phyloP scores from a whole-genome alignment of 805 yeast species.

The Kodamaea fukazawae region DNA sequence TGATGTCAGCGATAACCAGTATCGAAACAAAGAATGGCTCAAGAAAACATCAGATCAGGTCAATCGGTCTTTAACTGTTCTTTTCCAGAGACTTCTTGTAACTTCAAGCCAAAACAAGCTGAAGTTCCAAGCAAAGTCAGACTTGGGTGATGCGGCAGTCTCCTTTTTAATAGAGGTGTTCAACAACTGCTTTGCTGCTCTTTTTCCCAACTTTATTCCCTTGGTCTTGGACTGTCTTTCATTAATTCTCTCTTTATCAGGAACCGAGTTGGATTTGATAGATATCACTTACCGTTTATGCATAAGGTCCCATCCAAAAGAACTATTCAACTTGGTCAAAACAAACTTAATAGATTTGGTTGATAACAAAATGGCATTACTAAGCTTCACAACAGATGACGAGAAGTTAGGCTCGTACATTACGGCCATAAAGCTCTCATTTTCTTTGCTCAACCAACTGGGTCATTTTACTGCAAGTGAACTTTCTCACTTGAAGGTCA shows the following conservation, averaged over 20 bases:
- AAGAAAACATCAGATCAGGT: constrained; percentile 37
- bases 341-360: constrained; percentile 25
- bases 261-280: constrained; percentile 8
- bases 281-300: constrained; percentile 3
- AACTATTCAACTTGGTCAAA: constrained; percentile 2
- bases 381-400: constrained; percentile 30
- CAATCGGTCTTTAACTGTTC: constrained; percentile 29
- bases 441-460: constrained; percentile 19
- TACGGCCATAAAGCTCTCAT: constrained; percentile 31
- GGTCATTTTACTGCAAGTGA: constrained; percentile 6
- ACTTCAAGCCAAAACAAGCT: constrained; percentile 14
- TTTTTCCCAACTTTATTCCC: constrained; percentile 30
- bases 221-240: constrained; percentile 29
- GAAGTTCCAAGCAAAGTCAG: constrained; percentile 23
- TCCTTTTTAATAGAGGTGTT: constrained; percentile 22
- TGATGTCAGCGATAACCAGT: constrained; percentile 2
- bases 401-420: constrained; percentile 27
- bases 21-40: constrained; percentile 33
- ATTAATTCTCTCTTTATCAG: constrained; percentile 16
- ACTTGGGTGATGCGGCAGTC: constrained; percentile 21
- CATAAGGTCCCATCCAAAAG: neutral
- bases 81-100: constrained; percentile 30
- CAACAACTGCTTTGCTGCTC: constrained; percentile 28
- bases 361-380: constrained; percentile 21
- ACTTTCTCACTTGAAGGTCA: neutral